Conservation (phyloP, 495 filamentous ascomycete species). For the Cairneyella variabilis region DNA sequence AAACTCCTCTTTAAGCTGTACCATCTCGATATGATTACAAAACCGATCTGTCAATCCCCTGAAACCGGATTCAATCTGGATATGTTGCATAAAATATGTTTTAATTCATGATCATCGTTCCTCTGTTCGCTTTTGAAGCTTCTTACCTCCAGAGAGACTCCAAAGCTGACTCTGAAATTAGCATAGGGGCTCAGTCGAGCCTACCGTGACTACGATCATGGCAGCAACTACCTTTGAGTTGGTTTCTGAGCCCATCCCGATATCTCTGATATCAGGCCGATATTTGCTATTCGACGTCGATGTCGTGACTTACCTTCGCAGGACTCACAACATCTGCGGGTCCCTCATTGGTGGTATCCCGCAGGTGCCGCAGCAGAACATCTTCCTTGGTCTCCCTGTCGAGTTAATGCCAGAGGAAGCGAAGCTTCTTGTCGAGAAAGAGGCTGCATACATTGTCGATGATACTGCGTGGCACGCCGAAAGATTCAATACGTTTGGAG, state of each 20-base stretch:
- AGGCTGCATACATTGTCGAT: constrained; percentile 74
- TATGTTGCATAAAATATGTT: constrained; percentile 31
- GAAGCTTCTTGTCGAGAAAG: constrained; percentile 74
- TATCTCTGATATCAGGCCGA: constrained; percentile 74
- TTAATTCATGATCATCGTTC: constrained; percentile 35
- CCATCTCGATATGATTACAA: constrained; percentile 63
- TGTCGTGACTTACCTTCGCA: constrained; percentile 74
- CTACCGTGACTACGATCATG: neutral
- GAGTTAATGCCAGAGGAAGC: constrained; percentile 92
- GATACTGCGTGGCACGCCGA: constrained; percentile 62
- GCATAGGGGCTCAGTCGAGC: neutral
- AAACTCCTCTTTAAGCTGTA: constrained; percentile 28
- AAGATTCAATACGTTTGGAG: constrained; percentile 28
- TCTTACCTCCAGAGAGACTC: neutral
- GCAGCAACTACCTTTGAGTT: constrained; percentile 9
- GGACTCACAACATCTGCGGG: constrained; percentile 79
- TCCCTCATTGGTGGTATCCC: constrained; percentile 84
- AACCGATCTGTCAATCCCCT: constrained; percentile 90
- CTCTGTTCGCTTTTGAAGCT: neutral
- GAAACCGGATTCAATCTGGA: constrained; percentile 41
- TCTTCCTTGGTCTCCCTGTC: constrained; percentile 84
- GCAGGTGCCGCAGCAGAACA: constrained; percentile 89
- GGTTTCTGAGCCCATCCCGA: constrained; percentile 52
- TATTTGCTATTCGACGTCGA: constrained; percentile 89
- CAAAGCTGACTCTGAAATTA: constrained; percentile 9